A percentile compares a stretch with the other conserved stretches of the same genome.
Evolutionary conservation across 202 grass and related monocot genomes (phyloP).

Genomic region (Thinopyrum obtusiflorum): DNA sequence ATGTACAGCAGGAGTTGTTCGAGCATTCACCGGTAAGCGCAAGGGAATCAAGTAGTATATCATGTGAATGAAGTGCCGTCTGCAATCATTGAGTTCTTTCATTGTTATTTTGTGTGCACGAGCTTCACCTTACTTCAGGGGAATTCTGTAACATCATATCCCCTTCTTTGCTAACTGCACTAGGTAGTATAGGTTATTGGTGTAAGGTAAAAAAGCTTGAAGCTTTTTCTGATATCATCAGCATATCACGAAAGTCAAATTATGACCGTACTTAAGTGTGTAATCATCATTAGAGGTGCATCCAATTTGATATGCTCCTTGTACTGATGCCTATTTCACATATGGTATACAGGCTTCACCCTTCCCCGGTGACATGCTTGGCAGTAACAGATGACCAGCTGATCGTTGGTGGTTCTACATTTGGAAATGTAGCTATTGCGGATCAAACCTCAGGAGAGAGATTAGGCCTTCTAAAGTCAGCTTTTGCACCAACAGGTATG

Average conservation of each 20-base stretch:
- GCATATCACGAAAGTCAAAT: neutral
- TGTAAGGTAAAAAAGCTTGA: neutral
- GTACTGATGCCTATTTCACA: constrained; percentile 14
- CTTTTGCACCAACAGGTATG: constrained; percentile 71
- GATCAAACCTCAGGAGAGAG: constrained; percentile 81
- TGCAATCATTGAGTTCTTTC: neutral
- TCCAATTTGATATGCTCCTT: neutral
- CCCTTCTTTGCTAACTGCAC: neutral
- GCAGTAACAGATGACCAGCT: constrained; percentile 74
- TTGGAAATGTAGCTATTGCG: constrained; percentile 78
- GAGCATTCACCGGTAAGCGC: constrained; percentile 62
- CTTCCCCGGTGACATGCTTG: constrained; percentile 80
- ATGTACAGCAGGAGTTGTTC: constrained; percentile 94
- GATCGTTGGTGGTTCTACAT: constrained; percentile 83
- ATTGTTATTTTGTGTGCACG: neutral
- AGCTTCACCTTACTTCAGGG: neutral
- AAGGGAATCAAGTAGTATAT: neutral
- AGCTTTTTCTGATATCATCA: neutral
- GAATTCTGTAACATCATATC: neutral
- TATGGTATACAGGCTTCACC: constrained; percentile 63
- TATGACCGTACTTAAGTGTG: neutral
- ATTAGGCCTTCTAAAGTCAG: constrained; percentile 71
- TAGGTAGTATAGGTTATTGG: neutral
- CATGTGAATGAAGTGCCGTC: neutral
- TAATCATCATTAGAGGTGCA: neutral